Conservation (phyloP, 345 rosid species). For the Abelmoschus esculentus region DNA sequence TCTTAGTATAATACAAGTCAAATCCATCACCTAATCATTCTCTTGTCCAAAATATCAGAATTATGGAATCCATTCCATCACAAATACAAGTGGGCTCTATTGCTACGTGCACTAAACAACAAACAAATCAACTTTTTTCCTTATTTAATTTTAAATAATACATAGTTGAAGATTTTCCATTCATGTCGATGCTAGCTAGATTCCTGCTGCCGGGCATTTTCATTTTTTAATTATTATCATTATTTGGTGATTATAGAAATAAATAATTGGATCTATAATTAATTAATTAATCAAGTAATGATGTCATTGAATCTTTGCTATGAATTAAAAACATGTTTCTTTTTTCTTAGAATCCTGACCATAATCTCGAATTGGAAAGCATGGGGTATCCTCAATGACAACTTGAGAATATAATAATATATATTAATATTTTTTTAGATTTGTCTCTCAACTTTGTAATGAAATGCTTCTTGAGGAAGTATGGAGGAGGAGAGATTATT, state of each 20-base stretch:
- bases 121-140: background rate
- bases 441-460: background rate
- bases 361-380: background rate
- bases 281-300: background rate
- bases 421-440: no score
- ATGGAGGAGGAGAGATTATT: no score
- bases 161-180: background rate
- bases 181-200: background rate
- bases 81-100: background rate
- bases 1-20: background rate
- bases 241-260: background rate
- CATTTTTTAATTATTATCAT: background rate
- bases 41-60: background rate
- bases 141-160: background rate
- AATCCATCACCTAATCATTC: slow-evolving; percentile 18
- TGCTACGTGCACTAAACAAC: slow-evolving; percentile 1
- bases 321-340: background rate
- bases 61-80: slow-evolving; percentile 1
- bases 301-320: background rate
- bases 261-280: background rate
- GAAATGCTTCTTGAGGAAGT: background rate
- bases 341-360: background rate
- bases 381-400: background rate
- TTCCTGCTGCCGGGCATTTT: slow-evolving; percentile 6
- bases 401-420: background rate